A percentile compares a stretch with the other conserved stretches of the same genome.
Evolutionary conservation across 768 basidiomycete genomes (phyloP).

Genomic region (Mycena haematopus): DNA sequence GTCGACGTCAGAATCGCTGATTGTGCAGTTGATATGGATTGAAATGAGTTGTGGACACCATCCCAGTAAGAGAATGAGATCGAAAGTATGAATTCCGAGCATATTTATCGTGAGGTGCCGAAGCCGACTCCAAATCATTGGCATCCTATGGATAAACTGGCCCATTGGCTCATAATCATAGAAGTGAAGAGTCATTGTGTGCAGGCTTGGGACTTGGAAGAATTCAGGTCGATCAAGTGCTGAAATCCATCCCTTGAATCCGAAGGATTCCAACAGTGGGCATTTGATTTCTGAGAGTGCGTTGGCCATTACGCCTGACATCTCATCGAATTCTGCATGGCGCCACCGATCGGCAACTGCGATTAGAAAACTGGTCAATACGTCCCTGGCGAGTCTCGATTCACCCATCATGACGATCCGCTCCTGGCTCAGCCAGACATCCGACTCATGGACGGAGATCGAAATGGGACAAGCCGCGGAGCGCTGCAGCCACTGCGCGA

Average conservation of each 20-base stretch:
- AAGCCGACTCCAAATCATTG: background rate
- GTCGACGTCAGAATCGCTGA: background rate
- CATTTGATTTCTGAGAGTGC: background rate
- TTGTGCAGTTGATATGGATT: background rate
- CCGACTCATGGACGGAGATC: background rate
- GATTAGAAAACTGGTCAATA: background rate
- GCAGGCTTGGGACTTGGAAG: background rate
- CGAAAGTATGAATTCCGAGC: background rate
- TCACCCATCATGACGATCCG: no score
- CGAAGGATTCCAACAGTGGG: background rate
- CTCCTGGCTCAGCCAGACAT: background rate
- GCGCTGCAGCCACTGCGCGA: background rate
- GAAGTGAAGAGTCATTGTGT: background rate
- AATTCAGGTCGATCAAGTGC: background rate
- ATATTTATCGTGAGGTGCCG: background rate
- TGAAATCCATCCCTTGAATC: background rate
- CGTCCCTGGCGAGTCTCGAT: background rate
- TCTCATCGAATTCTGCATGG: background rate
- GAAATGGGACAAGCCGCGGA: background rate
- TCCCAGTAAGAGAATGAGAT: background rate
- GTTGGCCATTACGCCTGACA: background rate
- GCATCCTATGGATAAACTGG: background rate
- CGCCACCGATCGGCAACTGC: background rate
- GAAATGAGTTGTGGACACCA: background rate
- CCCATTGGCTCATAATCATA: no score